Conservation (phyloP, 257 asterid genomes). For the Paulownia fortunei region DNA sequence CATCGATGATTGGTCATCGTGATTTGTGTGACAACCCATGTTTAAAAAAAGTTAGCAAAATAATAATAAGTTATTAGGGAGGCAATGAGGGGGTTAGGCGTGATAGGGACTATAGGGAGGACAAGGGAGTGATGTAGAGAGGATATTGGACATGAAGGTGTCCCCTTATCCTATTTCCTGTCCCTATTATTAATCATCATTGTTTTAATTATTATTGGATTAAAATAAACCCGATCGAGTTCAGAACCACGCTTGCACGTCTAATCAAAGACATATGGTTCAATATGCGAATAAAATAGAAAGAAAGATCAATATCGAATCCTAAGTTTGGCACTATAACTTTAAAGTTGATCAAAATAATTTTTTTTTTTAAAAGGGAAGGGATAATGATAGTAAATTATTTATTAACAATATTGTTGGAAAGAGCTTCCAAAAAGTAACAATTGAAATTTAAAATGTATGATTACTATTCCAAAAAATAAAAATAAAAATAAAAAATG, state of each 20-base stretch:
- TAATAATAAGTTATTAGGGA: neutral
- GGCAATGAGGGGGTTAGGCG: neutral
- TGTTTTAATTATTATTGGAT: neutral
- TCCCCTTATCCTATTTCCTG: neutral
- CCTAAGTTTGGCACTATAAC: neutral
- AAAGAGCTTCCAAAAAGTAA: too few relatives aligned
- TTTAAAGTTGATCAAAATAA: neutral
- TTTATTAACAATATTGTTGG: too few relatives aligned
- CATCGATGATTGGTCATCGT: neutral
- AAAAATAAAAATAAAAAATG: too few relatives aligned
- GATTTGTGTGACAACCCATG: neutral
- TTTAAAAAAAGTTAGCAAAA: neutral
- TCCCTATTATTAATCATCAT: conserved; percentile 1
- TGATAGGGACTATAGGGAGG: neutral
- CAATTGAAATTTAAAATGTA: too few relatives aligned
- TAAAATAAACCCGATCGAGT: neutral
- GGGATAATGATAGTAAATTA: too few relatives aligned
- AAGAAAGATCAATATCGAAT: neutral
- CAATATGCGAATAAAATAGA: neutral
- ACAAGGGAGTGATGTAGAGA: conserved; percentile 10
- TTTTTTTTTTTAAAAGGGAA: neutral
- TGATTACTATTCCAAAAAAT: too few relatives aligned
- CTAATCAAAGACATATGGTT: neutral
- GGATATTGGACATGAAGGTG: conserved; percentile 9
- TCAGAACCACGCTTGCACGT: conserved; percentile 2